A percentile compares a stretch with the other conserved stretches of the same genome.
Conservation (phyloP, 1,139 yeast species). For the Wickerhamiella infanticola region DNA sequence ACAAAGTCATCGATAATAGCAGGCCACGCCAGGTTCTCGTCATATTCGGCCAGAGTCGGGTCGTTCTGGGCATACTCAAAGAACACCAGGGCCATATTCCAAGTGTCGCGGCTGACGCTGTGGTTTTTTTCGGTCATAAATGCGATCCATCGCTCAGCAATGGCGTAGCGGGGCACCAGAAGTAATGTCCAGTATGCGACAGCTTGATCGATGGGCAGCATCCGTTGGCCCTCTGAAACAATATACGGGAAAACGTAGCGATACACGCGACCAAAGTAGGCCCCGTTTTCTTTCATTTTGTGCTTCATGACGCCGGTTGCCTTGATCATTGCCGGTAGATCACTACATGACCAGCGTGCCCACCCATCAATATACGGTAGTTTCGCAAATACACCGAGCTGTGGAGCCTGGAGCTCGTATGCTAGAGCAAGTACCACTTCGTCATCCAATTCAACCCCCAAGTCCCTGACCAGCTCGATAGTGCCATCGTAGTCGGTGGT, state of each 20-base stretch:
- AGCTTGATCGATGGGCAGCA: slow-evolving; percentile 49
- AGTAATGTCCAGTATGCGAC: slow-evolving; percentile 65
- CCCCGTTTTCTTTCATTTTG: slow-evolving; percentile 25
- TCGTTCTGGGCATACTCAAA: slow-evolving; percentile 38
- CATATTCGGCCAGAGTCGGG: slow-evolving; percentile 41
- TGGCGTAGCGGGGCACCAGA: slow-evolving; percentile 27
- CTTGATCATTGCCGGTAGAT: slow-evolving; percentile 36
- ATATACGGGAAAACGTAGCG: slow-evolving; percentile 55
- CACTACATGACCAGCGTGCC: slow-evolving; percentile 26
- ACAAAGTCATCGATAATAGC: slow-evolving; percentile 71
- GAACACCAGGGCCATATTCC: slow-evolving; percentile 73
- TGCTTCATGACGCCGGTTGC: slow-evolving; percentile 28
- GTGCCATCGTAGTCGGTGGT: slow-evolving; percentile 57
- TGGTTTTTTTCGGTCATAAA: slow-evolving; percentile 32
- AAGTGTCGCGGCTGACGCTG: slow-evolving; percentile 52
- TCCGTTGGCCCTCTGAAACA: slow-evolving; percentile 44
- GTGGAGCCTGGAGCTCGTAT: slow-evolving; percentile 47
- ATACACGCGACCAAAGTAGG: slow-evolving; percentile 43
- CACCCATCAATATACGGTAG: slow-evolving; percentile 41
- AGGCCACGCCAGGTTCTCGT: slow-evolving; percentile 86
- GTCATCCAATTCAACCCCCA: slow-evolving; percentile 62
- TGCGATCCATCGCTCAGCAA: slow-evolving; percentile 36
- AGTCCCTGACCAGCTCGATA: slow-evolving; percentile 44
- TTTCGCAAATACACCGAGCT: slow-evolving; percentile 43
- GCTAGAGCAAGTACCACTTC: slow-evolving; percentile 55